These are phyloP conservation scores for Cryptosporidium ryanae DNA, from an alignment of 169 alveolate genomes.

Conservation along the genomic window DNA sequence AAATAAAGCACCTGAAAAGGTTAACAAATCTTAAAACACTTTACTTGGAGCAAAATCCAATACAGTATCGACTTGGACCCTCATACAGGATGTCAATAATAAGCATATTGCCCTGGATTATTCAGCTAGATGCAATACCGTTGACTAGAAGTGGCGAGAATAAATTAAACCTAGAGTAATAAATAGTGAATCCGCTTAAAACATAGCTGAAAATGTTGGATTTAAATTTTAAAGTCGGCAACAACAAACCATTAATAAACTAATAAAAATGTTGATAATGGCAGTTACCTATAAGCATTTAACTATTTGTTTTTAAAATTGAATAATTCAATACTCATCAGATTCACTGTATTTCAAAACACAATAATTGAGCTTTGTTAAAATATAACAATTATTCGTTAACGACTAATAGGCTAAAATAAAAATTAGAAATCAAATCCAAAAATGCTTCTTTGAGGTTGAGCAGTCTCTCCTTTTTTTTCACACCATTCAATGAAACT, in stretches of 20 bases:
- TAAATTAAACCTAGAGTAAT: background rate
- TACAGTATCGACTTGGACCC: conserved; percentile 84
- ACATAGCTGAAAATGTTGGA: no score
- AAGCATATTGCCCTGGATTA: conserved; percentile 80
- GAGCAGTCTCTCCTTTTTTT: conserved; percentile 48
- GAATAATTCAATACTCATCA: no score
- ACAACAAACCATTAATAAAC: no score
- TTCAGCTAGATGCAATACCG: conserved; percentile 61
- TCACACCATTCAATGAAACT: conserved; percentile 61
- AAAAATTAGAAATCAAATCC: conserved; percentile 10
- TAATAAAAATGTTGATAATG: no score
- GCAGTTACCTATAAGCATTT: no score
- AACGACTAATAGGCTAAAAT: no score
- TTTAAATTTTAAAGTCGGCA: no score
- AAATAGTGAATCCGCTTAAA: no score
- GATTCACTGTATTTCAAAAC: no score
- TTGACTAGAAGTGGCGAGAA: conserved; percentile 48
- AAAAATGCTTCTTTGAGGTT: conserved; percentile 39
- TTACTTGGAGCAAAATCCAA: conserved; percentile 85
- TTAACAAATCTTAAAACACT: conserved; percentile 81
- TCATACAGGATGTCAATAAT: conserved; percentile 81
- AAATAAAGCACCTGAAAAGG: conserved; percentile 75
- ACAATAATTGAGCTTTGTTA: no score
- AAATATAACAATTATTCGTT: no score
- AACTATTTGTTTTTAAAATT: no score